Evolutionary conservation across 2,329 filamentous ascomycete species (phyloP).

Genomic region (Lachnellula arida): DNA sequence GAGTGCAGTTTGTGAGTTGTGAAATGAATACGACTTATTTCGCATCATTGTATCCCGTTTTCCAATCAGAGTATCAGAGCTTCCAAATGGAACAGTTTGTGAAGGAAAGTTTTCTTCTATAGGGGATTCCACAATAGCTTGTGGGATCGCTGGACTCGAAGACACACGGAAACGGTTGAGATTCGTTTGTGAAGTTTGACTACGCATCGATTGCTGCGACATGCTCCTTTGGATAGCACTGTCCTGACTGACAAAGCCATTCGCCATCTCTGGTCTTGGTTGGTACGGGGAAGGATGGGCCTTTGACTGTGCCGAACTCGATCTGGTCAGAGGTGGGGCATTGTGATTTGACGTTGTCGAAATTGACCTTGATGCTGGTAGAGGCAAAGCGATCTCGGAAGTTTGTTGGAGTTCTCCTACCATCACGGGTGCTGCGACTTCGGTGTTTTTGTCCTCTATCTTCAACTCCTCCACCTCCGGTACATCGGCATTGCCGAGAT

Average conservation of each 20-base stretch:
- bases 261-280: conserved; percentile 4
- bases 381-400: conserved; percentile 31
- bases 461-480: conserved; percentile 62
- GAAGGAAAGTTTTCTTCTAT: conserved; percentile 29
- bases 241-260: conserved; percentile 4
- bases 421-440: conserved; percentile 57
- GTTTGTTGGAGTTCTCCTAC: conserved; percentile 63
- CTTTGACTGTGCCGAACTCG: conserved; percentile 15
- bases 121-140: conserved; percentile 35
- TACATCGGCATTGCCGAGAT: conserved; percentile 70
- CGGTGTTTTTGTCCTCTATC: conserved; percentile 39
- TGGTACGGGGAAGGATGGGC: neutral
- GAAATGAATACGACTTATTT: conserved; percentile 21
- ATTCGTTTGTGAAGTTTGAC: conserved; percentile 6
- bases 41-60: conserved; percentile 49
- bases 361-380: conserved; percentile 13
- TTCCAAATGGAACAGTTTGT: conserved; percentile 21
- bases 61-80: conserved; percentile 45
- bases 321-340: conserved; percentile 8
- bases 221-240: conserved; percentile 6
- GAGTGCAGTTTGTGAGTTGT: conserved; percentile 1
- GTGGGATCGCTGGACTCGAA: conserved; percentile 30
- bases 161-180: conserved; percentile 27
- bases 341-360: conserved; percentile 18
- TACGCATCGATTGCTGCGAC: conserved; percentile 11